Conservation (phyloP, 352 stramenopile species). For the Peronospora belbahrii region DNA sequence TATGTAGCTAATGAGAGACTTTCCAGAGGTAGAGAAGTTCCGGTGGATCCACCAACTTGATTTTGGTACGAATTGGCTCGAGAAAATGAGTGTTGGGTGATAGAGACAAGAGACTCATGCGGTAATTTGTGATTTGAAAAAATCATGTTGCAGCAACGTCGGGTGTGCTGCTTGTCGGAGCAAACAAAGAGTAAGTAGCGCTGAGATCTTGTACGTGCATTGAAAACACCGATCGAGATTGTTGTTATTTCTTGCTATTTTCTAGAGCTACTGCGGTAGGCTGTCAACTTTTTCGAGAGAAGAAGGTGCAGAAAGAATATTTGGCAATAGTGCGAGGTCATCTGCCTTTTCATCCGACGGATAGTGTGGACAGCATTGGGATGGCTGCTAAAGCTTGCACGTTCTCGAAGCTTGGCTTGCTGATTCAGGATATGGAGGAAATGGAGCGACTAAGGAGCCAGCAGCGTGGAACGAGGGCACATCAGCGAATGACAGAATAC, state of each 20-base stretch:
- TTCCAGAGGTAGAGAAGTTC: slow-evolving; percentile 70
- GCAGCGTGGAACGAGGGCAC: slow-evolving; percentile 38
- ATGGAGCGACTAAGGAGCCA: slow-evolving; percentile 47
- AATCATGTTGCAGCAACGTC: slow-evolving; percentile 50
- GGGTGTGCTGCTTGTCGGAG: slow-evolving; percentile 74
- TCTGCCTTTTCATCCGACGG: slow-evolving; percentile 44
- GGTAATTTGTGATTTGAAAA: neutral
- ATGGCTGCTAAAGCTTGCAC: slow-evolving; percentile 33
- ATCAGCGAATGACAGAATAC: slow-evolving; percentile 46
- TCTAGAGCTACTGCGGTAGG: slow-evolving; percentile 56
- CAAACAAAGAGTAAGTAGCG: slow-evolving; percentile 49
- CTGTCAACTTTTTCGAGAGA: slow-evolving; percentile 68
- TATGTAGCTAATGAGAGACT: slow-evolving; percentile 57
- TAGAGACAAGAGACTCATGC: neutral
- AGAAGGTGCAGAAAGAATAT: slow-evolving; percentile 81
- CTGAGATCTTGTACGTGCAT: neutral
- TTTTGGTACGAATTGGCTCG: slow-evolving; percentile 40
- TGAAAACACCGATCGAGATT: slow-evolving; percentile 7
- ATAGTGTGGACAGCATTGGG: slow-evolving; percentile 12
- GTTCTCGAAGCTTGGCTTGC: slow-evolving; percentile 52
- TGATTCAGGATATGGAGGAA: slow-evolving; percentile 69
- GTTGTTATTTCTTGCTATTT: neutral
- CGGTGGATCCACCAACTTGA: slow-evolving; percentile 88
- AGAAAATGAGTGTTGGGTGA: neutral
- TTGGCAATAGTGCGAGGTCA: slow-evolving; percentile 72